Evolutionary conservation across 176 grass and related monocot species (phyloP).

Genomic region (Leersia perrieri): DNA sequence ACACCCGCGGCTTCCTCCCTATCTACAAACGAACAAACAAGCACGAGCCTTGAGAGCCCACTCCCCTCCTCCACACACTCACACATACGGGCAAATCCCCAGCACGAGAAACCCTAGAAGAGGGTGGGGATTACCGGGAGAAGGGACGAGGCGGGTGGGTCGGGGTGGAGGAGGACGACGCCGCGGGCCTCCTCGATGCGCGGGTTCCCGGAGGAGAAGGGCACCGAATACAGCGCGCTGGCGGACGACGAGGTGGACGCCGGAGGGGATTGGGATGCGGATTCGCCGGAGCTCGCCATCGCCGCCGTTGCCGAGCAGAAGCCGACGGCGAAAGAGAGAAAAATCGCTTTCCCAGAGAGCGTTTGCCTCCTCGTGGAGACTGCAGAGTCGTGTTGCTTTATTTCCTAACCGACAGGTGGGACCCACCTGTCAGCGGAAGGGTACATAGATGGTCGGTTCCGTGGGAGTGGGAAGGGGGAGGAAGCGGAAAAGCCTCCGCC

Average conservation of each 20-base stretch:
- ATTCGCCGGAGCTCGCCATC: slow-evolving; percentile 26
- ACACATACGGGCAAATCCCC: too few species aligned
- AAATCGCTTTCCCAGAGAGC: neutral
- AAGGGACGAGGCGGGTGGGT: slow-evolving; percentile 28
- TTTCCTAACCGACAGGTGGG: neutral
- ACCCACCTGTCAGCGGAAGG: slow-evolving; percentile 11
- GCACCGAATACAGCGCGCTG: slow-evolving; percentile 37
- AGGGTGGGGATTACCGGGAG: slow-evolving; percentile 48
- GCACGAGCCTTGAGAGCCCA: neutral
- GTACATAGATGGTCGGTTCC: neutral
- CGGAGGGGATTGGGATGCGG: neutral
- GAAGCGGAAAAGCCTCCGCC: neutral
- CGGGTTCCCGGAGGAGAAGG: slow-evolving; percentile 93
- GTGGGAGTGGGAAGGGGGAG: too few species aligned
- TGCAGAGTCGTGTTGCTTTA: neutral
- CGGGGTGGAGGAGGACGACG: slow-evolving; percentile 65
- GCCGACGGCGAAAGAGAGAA: slow-evolving; percentile 9
- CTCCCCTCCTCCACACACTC: too few species aligned
- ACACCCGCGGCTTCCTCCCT: slow-evolving; percentile 82
- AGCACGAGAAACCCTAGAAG: too few species aligned
- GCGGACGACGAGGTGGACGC: slow-evolving; percentile 15
- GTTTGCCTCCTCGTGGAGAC: neutral
- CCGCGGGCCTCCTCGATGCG: slow-evolving; percentile 94
- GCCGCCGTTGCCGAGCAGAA: neutral
- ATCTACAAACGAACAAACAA: slow-evolving; percentile 30